Evolutionary conservation across 169 alveolate species (phyloP), one percentile per base, ranked within the genome.

Genomic region (Cryptosporidium ubiquitum): DNA sequence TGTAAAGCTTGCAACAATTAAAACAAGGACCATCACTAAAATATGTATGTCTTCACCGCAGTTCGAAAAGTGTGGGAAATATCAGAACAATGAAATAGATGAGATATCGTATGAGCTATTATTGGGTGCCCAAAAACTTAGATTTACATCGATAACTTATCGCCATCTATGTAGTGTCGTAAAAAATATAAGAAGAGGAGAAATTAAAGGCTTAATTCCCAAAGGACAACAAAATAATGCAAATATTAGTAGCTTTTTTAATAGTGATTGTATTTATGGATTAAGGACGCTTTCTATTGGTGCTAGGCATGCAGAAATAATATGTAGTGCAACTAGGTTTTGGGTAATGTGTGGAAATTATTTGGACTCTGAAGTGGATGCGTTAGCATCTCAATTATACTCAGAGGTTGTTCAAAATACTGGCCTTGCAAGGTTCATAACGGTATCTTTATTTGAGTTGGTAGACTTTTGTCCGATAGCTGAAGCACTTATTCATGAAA

Each of bases 401-500:
- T 40, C 89, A 16, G 89, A 64, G n/a, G 68, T 79, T 37, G 89
- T 79, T 26, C 89, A 79, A n/a, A 79, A 42, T 47, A 61, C 39
- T 39, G 74, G 39, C 26, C 75, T 79, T 29, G 37, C 73, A 58
- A 79, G 49, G 52, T 58, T 79, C 14, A 79, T 79, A 51, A 79
- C 89, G 5, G 75, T 64, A 5, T 37, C 64, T 0, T 40, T 79
- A 18, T 64, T 79, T 40, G 75, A 79, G 35, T 66, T 79, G 37
- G 89, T 47, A n/a, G 79, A 79, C 37, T 79, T 79, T 47, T 79
- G 89, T 33, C 89, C 89, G 10, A 61, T 79, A n/a, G 89, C 89
- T 4, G 79, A 79, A 12, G 89, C 68, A 5, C 44, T 79, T 9
- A 7, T 79, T 2, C 73, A 79, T 61, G 89, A 79, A 64, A 61